Percentiles rank a stretch among this genome's conserved stretches.
Conservation (phyloP, 805 yeast genomes). For the Saccharomycopsis lassenensis region DNA sequence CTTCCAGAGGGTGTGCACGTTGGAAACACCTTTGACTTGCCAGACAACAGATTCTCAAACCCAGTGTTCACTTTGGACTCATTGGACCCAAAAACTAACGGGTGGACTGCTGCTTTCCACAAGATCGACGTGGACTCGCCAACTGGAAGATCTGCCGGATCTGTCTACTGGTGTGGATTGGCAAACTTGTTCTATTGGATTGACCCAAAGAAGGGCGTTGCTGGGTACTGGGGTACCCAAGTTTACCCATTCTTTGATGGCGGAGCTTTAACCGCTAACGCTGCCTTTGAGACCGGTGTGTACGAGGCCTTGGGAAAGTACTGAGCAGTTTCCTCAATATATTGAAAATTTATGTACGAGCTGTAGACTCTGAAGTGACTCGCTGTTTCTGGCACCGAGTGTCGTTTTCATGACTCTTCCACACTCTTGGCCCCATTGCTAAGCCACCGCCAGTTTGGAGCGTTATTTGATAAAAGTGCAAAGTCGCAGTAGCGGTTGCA, state of each 20-base stretch:
- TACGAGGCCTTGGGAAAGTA: too few relatives aligned
- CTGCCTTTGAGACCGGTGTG: conserved; percentile 18
- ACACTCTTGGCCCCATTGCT: too few relatives aligned
- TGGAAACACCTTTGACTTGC: conserved; percentile 16
- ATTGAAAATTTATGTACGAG: too few relatives aligned
- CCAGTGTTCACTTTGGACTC: conserved; percentile 18
- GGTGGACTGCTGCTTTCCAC: conserved; percentile 23
- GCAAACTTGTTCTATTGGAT: conserved; percentile 32
- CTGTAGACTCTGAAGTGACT: too few relatives aligned
- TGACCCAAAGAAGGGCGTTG: conserved; percentile 28
- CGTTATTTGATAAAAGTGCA: too few relatives aligned
- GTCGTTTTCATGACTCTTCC: too few relatives aligned
- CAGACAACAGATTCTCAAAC: conserved; percentile 18
- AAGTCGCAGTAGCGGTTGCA: too few relatives aligned
- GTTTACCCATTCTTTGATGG: conserved; percentile 27
- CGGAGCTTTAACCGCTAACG: conserved; percentile 15
- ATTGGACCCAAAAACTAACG: conserved; percentile 11
- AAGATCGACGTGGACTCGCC: conserved; percentile 21
- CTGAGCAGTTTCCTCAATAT: too few relatives aligned
- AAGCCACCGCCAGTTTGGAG: too few relatives aligned
- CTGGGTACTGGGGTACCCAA: conserved; percentile 29
- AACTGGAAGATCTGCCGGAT: conserved; percentile 28
- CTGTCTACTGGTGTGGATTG: conserved; percentile 31
- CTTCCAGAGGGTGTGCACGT: conserved; percentile 23
- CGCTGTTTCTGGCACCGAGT: too few relatives aligned